phyloP scores from a whole-genome alignment of 2,329 filamentous ascomycete genomes.

The Xylaria sp. region DNA sequence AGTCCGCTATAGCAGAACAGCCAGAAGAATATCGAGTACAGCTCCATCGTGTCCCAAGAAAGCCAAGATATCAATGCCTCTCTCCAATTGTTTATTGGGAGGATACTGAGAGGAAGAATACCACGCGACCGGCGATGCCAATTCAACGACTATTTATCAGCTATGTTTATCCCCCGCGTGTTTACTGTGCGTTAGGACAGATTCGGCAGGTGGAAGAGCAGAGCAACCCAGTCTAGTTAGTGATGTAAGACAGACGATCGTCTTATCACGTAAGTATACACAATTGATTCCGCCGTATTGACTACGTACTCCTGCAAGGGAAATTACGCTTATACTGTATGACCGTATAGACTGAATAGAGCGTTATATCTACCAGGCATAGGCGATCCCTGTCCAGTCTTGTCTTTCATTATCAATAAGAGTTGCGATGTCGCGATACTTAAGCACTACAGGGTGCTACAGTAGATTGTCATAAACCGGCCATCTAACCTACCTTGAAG shows the following conservation, averaged over 20 bases:
- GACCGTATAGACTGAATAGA: neutral
- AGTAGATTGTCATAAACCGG: neutral
- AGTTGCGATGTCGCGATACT: neutral
- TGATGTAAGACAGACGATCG: slow-evolving; percentile 3
- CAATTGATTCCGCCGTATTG: neutral
- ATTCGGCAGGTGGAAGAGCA: slow-evolving; percentile 25
- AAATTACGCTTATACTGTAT: slow-evolving; percentile 1
- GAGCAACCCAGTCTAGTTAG: slow-evolving; percentile 1
- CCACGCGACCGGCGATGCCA: neutral
- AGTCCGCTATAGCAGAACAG: slow-evolving; percentile 29
- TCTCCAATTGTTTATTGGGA: slow-evolving; percentile 2
- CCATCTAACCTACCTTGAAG: too few relatives aligned
- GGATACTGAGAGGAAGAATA: slow-evolving; percentile 14
- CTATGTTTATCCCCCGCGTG: slow-evolving; percentile 11
- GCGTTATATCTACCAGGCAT: neutral
- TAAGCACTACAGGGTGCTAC: neutral
- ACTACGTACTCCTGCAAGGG: neutral
- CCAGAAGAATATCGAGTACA: slow-evolving; percentile 30
- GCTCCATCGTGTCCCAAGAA: slow-evolving; percentile 26
- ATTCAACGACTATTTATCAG: slow-evolving; percentile 22
- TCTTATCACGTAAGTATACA: neutral
- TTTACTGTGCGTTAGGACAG: slow-evolving; percentile 18
- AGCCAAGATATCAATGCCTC: slow-evolving; percentile 1
- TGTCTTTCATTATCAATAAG: neutral
- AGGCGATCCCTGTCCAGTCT: neutral